Base-by-base conservation (phyloP, 2,329 filamentous ascomycete species). In the Colletotrichum noveboracense region DNA sequence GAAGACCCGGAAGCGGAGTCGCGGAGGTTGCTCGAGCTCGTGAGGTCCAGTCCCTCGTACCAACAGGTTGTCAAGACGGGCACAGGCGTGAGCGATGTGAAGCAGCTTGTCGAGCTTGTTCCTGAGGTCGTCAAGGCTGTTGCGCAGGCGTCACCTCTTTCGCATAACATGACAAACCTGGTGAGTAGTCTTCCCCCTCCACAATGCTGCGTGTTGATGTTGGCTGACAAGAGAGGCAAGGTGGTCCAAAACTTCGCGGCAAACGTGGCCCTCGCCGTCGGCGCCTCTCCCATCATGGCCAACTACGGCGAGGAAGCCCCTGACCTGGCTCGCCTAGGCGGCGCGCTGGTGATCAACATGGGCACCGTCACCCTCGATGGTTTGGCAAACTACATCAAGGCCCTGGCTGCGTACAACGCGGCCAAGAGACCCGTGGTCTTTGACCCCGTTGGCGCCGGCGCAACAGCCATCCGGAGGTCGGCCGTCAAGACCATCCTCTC, bases 101-200 rank as follows among this genome's bases (percentile, higher is more conserved):
- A 77, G 28, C 74, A 80, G 8, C 68, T 86, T 12, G n/a, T 86
- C 34, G 66, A 69, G 4, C 65, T 80, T 14, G 82, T 83, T 6
- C 82, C 84, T 3, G 80, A 80, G 55, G 85, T 94, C 21, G 87
- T 97, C 58, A 87, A 86, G 75, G 87, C 88, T 7, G 90, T 98
- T 64, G 91, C 91, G 7, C 83, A 87, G 4, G 88, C 85, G 58
- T 93, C 91, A 72, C 96, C 96, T 1, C 89, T 98, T 26, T 94
- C 94, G 66, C 96, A 98, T 86, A 98, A 98, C 85, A 98, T 98
- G 95, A 98, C 97, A 69, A 98, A 98, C 83, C 89, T 96, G 68
- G 96, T 88, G 77, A 66, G 82, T 73, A 6, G 6, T 18, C 0
- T 10, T 16, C 3, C 7, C 16, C 36, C 30, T 7, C 6, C 55